Conservation (phyloP, 2,329 filamentous ascomycete species). For the Xylariaceae sp. region DNA sequence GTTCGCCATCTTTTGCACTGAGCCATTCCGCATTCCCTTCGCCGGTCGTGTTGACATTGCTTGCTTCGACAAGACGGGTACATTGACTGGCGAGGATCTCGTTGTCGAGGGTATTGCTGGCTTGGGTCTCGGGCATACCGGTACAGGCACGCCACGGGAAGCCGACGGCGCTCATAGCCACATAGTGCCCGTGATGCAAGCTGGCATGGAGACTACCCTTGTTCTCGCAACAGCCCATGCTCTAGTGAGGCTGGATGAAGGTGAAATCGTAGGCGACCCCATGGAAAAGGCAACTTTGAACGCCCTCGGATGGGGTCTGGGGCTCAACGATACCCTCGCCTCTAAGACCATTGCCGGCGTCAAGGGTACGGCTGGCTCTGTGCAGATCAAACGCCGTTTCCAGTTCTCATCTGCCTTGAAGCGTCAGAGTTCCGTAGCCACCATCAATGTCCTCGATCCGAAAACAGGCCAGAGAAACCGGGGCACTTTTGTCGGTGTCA, state of each 20-base stretch:
- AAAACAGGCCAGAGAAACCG: conserved; percentile 69
- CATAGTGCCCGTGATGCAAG: conserved; percentile 64
- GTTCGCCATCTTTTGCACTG: conserved; percentile 96
- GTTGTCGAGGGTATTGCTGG: conserved; percentile 97
- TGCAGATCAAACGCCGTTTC: conserved; percentile 94
- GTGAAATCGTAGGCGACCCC: conserved; percentile 93
- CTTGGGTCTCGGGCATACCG: conserved; percentile 64
- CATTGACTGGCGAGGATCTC: conserved; percentile 89
- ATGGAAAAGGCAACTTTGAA: conserved; percentile 96
- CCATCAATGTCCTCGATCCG: conserved; percentile 65
- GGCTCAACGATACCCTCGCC: conserved; percentile 76
- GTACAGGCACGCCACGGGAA: conserved; percentile 60
- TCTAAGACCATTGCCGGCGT: conserved; percentile 52
- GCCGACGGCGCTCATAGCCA: conserved; percentile 77
- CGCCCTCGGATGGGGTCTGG: conserved; percentile 89
- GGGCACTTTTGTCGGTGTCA: conserved; percentile 89
- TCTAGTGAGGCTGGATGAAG: conserved; percentile 91
- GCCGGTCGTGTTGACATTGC: conserved; percentile 93
- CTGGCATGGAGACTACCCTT: conserved; percentile 76
- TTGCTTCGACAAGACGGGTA: conserved; percentile 98
- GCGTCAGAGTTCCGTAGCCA: conserved; percentile 89
- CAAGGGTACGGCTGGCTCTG: conserved; percentile 59
- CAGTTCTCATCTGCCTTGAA: conserved; percentile 97
- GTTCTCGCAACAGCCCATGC: conserved; percentile 94
- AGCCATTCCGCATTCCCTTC: conserved; percentile 96